These are phyloP conservation scores for Glycyrrhiza uralensis DNA, from an alignment of 306 rosid genomes.

Conservation along the genomic window DNA sequence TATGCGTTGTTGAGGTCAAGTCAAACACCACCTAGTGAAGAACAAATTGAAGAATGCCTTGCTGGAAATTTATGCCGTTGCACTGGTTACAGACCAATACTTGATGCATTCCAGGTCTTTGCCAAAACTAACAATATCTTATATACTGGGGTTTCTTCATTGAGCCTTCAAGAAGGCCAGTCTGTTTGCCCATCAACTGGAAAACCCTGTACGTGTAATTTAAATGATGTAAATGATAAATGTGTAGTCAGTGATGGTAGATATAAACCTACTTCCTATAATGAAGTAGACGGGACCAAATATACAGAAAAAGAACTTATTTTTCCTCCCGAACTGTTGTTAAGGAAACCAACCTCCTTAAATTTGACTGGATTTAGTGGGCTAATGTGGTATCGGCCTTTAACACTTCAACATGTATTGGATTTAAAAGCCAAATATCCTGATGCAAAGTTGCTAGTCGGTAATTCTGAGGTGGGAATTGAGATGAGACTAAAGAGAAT, in stretches of 20 bases:
- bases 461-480: constrained; percentile 95
- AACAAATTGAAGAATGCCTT: constrained; percentile 87
- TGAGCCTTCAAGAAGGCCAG: constrained; percentile 45
- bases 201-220: constrained; percentile 77
- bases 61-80: constrained; percentile 96
- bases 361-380: constrained; percentile 74
- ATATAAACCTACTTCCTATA: constrained; percentile 50
- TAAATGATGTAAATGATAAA: constrained; percentile 39
- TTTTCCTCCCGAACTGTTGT: constrained; percentile 80
- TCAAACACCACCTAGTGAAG: constrained; percentile 69
- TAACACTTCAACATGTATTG: constrained; percentile 61
- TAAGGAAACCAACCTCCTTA: constrained; percentile 50
- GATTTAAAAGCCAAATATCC: constrained; percentile 71
- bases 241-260: constrained; percentile 33
- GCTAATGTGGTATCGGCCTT: constrained; percentile 81
- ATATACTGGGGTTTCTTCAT: constrained; percentile 55
- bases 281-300: constrained; percentile 78
- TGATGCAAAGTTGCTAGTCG: constrained; percentile 79
- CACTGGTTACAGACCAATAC: constrained; percentile 94
- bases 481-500: constrained; percentile 83
- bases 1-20: constrained; percentile 83
- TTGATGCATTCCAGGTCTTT: constrained; percentile 88
- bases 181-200: constrained; percentile 91
- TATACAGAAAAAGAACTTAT: constrained; percentile 83
- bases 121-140: constrained; percentile 66